Percentiles rank a stretch among this genome's conserved stretches.
Conservation (phyloP, 2,329 filamentous ascomycete species). For the Hymenoscyphus scutula region DNA sequence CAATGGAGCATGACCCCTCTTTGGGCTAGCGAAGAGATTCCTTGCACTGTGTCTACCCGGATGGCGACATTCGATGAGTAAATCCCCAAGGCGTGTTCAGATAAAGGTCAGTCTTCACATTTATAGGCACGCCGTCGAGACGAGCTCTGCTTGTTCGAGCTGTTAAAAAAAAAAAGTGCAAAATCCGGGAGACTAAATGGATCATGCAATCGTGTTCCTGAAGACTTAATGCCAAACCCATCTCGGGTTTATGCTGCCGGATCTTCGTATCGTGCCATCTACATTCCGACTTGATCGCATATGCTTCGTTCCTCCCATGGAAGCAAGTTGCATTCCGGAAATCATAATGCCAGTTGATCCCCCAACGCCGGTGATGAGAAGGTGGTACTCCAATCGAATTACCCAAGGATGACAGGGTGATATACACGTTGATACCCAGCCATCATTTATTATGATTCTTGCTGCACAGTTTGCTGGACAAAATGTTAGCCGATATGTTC, state of each 20-base stretch:
- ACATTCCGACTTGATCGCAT: slow-evolving; percentile 4
- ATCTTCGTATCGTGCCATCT: slow-evolving; percentile 7
- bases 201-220: neutral
- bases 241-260: neutral
- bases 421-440: slow-evolving; percentile 22
- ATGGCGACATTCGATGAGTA: neutral
- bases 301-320: slow-evolving; percentile 5
- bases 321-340: slow-evolving; percentile 9
- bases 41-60: neutral
- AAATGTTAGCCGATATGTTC: slow-evolving; percentile 15
- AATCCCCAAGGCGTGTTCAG: no score
- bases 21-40: neutral
- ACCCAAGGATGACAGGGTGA: slow-evolving; percentile 19
- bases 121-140: neutral
- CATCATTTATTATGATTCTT: slow-evolving; percentile 30
- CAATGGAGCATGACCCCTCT: neutral
- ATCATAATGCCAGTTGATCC: slow-evolving; percentile 12
- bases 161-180: neutral
- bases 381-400: slow-evolving; percentile 21
- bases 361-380: slow-evolving; percentile 13
- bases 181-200: neutral
- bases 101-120: neutral
- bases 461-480: slow-evolving; percentile 38
- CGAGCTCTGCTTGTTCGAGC: neutral
- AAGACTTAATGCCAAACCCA: slow-evolving; percentile 2